Evolutionary conservation across 306 rosid genomes (phyloP).

Genomic region (Pyrus bretschneideri): DNA sequence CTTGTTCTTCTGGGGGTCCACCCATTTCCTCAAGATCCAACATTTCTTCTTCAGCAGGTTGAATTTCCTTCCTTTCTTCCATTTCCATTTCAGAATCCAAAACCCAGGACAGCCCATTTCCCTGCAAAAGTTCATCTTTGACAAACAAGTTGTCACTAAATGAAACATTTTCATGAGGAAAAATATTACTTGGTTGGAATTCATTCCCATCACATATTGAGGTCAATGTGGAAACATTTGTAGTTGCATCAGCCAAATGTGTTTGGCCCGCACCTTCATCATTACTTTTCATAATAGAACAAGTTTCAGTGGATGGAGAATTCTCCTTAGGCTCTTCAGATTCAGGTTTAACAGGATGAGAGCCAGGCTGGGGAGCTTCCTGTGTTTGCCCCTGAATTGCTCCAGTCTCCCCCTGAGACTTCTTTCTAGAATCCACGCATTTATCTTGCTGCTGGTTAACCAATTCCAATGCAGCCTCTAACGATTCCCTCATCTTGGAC

Average conservation of each 20-base stretch:
- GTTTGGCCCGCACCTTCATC: conserved; percentile 22
- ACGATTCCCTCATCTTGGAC: conserved; percentile 94
- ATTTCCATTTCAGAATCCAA: conserved; percentile 55
- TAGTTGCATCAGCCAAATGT: conserved; percentile 23
- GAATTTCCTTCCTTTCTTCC: conserved; percentile 34
- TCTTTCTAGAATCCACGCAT: conserved; percentile 15
- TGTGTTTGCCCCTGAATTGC: conserved; percentile 16
- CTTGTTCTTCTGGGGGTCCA: conserved; percentile 26
- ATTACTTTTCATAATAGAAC: conserved; percentile 20
- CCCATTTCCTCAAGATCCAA: conserved; percentile 26
- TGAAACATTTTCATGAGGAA: conserved; percentile 68
- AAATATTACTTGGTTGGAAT: conserved; percentile 46
- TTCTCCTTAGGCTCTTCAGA: conserved; percentile 21
- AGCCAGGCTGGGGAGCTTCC: conserved; percentile 23
- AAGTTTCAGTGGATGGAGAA: conserved; percentile 17
- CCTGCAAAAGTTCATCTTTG: conserved; percentile 91
- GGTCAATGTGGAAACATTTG: conserved; percentile 19
- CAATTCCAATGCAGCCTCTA: conserved; percentile 69
- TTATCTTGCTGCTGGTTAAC: conserved; percentile 49
- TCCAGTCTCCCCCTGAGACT: conserved; percentile 24
- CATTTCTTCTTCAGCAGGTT: conserved; percentile 33
- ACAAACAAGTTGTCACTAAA: conserved; percentile 66
- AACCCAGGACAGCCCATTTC: conserved; percentile 96
- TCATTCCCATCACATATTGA: conserved; percentile 40
- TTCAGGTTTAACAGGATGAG: conserved; percentile 27